Percentiles rank a stretch among this genome's conserved stretches.
Evolutionary conservation across 805 yeast species (phyloP).

Genomic region (Saturnispora halmiae): DNA sequence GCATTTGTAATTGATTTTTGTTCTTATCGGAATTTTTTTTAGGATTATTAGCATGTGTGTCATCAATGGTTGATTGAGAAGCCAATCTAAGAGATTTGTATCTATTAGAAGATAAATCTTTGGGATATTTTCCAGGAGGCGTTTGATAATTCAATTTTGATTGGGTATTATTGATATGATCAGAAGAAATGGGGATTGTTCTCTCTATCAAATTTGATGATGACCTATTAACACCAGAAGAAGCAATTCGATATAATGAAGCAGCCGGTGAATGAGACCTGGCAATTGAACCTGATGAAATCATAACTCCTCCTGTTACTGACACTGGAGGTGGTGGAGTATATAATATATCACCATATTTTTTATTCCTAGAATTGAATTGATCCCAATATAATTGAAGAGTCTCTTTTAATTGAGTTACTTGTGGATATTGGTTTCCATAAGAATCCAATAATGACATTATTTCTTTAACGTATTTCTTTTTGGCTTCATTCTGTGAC

Average conservation of each 20-base stretch:
- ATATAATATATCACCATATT: constrained; percentile 2
- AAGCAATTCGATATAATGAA: constrained; percentile 27
- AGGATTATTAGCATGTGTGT: no score
- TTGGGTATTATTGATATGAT: no score
- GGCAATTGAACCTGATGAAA: constrained; percentile 2
- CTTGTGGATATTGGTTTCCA: constrained; percentile 49
- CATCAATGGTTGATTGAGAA: no score
- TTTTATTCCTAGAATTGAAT: constrained; percentile 7
- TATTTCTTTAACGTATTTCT: constrained; percentile 55
- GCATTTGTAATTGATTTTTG: no score
- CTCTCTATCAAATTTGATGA: constrained; percentile 18
- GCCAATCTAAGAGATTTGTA: no score
- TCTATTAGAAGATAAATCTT: no score
- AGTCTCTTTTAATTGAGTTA: constrained; percentile 39
- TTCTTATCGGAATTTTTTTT: no score
- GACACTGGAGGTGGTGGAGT: background rate
- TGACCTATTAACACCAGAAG: constrained; percentile 24
- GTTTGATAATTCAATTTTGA: no score
- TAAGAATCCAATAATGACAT: constrained; percentile 65
- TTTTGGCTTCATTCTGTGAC: constrained; percentile 61
- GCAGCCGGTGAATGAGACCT: constrained; percentile 29
- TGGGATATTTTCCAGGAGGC: no score
- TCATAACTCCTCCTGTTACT: background rate
- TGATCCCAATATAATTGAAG: constrained; percentile 71
- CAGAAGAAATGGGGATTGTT: no score